Evolutionary conservation across 2,329 filamentous ascomycete genomes (phyloP).

Genomic region (Fusarium mundagurra): DNA sequence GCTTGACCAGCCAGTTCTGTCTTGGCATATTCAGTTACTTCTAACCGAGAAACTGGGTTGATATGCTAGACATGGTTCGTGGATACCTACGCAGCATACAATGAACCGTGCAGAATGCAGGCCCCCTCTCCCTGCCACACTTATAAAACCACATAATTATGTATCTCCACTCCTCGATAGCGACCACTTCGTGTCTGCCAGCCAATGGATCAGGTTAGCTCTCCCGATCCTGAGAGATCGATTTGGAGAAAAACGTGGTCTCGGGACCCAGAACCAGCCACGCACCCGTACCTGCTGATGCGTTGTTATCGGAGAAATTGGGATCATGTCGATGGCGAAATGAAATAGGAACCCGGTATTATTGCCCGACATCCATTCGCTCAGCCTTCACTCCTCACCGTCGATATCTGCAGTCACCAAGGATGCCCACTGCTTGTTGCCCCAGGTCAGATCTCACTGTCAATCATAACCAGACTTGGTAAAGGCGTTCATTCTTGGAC

Average conservation of each 20-base stretch:
- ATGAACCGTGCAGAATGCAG: conserved; percentile 5
- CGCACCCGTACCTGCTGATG: conserved; percentile 32
- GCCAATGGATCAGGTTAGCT: conserved; percentile 18
- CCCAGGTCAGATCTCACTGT: conserved; percentile 30
- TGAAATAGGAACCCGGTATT: neutral
- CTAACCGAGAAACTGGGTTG: conserved; percentile 22
- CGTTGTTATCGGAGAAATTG: conserved; percentile 15
- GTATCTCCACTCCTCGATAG: conserved; percentile 14
- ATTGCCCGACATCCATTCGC: neutral
- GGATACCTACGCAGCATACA: conserved; percentile 26
- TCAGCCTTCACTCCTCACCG: conserved; percentile 24
- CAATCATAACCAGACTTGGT: conserved; percentile 33
- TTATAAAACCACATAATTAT: conserved; percentile 25
- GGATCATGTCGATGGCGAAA: conserved; percentile 1
- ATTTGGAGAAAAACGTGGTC: conserved; percentile 34
- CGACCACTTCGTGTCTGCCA: conserved; percentile 9
- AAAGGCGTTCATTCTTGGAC: conserved; percentile 34
- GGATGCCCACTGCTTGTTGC: conserved; percentile 3
- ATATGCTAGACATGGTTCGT: conserved; percentile 3
- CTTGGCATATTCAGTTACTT: conserved; percentile 10
- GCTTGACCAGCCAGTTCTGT: conserved; percentile 12
- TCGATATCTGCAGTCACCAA: conserved; percentile 14
- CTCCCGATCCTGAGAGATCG: conserved; percentile 30
- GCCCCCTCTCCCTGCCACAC: conserved; percentile 22
- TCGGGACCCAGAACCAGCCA: conserved; percentile 32